phyloP scores from a whole-genome alignment of 768 basidiomycete species.

The Termitomyces sp. region DNA sequence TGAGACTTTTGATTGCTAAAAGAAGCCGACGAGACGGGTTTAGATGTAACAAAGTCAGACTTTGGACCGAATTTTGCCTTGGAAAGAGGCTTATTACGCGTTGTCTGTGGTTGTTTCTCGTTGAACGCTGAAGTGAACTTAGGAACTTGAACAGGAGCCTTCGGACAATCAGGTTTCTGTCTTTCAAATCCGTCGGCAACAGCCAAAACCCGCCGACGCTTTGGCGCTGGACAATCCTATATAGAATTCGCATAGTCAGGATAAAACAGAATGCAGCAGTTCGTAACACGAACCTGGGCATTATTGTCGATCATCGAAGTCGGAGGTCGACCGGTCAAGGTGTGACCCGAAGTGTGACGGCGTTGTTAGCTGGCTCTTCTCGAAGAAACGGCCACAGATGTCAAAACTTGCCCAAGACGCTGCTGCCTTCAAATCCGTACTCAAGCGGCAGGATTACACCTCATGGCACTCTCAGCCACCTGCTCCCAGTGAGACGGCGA shows the following conservation, averaged over 20 bases:
- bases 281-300: constrained; percentile 1
- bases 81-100: constrained; percentile 1
- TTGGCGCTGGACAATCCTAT: constrained; percentile 11
- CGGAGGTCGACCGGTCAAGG: not conserved
- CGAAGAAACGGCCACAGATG: constrained; percentile 48
- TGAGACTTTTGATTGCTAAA: constrained; percentile 4
- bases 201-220: constrained; percentile 14
- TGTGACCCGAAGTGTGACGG: constrained; percentile 14
- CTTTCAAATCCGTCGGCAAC: constrained; percentile 15
- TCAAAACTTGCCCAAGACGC: constrained; percentile 65
- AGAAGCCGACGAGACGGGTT: constrained; percentile 1
- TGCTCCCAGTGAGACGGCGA: constrained; percentile 14
- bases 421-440: constrained; percentile 60
- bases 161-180: constrained; percentile 5
- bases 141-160: constrained; percentile 10
- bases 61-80: constrained; percentile 2
- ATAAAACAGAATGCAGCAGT: not conserved
- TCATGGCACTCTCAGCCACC: constrained; percentile 73
- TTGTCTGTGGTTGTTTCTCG: not conserved
- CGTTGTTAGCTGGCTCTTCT: not conserved
- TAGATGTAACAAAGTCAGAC: not conserved
- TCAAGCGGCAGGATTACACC: constrained; percentile 61
- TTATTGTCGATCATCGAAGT: constrained; percentile 7
- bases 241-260: not conserved
- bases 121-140: constrained; percentile 13